phyloP scores from a whole-genome alignment of 495 filamentous ascomycete genomes.

The Penicillium waksmanii region DNA sequence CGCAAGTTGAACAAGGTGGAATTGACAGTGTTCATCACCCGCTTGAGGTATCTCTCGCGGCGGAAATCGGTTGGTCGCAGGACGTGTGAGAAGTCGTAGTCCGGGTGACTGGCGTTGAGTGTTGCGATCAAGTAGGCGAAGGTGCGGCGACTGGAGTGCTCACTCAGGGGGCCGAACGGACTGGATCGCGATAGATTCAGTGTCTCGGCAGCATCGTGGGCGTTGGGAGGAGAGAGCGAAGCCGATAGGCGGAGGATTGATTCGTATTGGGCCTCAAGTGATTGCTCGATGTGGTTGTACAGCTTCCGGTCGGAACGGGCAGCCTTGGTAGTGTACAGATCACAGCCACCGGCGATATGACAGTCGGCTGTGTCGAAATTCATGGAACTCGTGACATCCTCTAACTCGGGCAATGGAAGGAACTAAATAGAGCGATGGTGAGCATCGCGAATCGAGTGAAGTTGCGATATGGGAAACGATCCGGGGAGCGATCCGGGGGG shows the following conservation, averaged over 20 bases:
- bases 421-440: constrained; percentile 59
- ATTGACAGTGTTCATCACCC: constrained; percentile 83
- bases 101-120: constrained; percentile 94
- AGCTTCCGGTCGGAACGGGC: constrained; percentile 93
- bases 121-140: constrained; percentile 97
- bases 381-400: constrained; percentile 83
- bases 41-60: constrained; percentile 71
- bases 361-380: constrained; percentile 93
- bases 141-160: constrained; percentile 83
- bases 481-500: constrained; percentile 1
- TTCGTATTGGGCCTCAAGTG: constrained; percentile 86
- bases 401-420: constrained; percentile 85
- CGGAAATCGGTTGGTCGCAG: constrained; percentile 86
- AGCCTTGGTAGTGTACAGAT: constrained; percentile 96
- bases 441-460: neutral
- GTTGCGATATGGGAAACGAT: neutral
- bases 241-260: constrained; percentile 80
- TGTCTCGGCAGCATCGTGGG: constrained; percentile 51
- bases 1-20: constrained; percentile 82
- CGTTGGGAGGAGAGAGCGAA: constrained; percentile 77
- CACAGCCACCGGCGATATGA: constrained; percentile 86
- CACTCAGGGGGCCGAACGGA: constrained; percentile 86
- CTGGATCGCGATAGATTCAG: constrained; percentile 81
- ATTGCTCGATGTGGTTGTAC: constrained; percentile 90
- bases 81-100: constrained; percentile 95